Conservation (phyloP, 129 eudicot genomes). For the Kitagawia praeruptora region DNA sequence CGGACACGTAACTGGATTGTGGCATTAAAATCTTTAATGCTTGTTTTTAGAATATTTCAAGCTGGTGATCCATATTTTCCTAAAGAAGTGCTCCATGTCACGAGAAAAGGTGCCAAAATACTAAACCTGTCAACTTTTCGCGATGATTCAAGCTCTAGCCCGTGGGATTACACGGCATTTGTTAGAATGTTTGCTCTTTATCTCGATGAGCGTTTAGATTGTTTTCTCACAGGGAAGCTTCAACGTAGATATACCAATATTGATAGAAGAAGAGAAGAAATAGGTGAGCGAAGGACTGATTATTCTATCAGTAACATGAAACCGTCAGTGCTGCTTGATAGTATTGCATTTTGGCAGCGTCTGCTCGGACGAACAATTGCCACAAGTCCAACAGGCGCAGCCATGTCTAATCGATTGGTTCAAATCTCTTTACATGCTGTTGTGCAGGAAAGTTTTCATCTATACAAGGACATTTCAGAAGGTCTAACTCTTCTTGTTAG, state of each 20-base stretch:
- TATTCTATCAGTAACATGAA: slow-evolving; percentile 46
- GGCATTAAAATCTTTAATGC: slow-evolving; percentile 53
- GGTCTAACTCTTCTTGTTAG: slow-evolving; percentile 46
- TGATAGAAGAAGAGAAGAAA: slow-evolving; percentile 1
- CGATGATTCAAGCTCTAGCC: slow-evolving; percentile 47
- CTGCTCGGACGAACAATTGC: slow-evolving; percentile 58
- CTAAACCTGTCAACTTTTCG: slow-evolving; percentile 47
- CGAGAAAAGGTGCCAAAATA: slow-evolving; percentile 48
- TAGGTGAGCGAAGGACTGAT: background rate
- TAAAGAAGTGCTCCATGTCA: slow-evolving; percentile 53
- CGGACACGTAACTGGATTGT: slow-evolving; percentile 62
- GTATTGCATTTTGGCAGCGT: slow-evolving; percentile 48
- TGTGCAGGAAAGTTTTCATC: slow-evolving; percentile 53
- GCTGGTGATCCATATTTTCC: slow-evolving; percentile 76
- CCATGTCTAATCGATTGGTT: slow-evolving; percentile 39
- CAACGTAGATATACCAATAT: slow-evolving; percentile 33
- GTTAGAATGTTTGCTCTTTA: slow-evolving; percentile 48
- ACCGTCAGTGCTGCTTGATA: slow-evolving; percentile 47
- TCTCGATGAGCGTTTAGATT: slow-evolving; percentile 59
- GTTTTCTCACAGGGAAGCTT: slow-evolving; percentile 62
- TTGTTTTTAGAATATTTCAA: slow-evolving; percentile 52
- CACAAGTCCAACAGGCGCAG: slow-evolving; percentile 48
- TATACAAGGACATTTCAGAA: slow-evolving; percentile 58
- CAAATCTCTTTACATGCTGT: slow-evolving; percentile 37
- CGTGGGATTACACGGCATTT: slow-evolving; percentile 68